A percentile compares a stretch with the other conserved stretches of the same genome.
Conservation (phyloP, 805 yeast genomes). For the Pichia cephalocereana region DNA sequence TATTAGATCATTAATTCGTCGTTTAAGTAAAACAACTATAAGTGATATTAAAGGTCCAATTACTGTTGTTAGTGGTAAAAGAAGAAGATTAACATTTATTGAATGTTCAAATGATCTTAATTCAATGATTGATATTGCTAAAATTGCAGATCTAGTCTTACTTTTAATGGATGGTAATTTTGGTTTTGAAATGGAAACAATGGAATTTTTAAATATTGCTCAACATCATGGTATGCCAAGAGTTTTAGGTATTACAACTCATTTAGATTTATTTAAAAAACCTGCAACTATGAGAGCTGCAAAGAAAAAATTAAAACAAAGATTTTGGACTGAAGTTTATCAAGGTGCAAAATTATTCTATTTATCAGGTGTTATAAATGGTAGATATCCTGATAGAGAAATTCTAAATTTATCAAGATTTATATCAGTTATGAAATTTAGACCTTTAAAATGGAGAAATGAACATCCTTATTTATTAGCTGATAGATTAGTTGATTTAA, state of each 20-base stretch:
- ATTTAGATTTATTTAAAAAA: constrained; percentile 85
- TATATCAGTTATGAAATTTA: constrained; percentile 93
- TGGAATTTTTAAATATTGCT: constrained; percentile 94
- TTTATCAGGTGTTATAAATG: constrained; percentile 90
- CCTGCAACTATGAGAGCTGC: constrained; percentile 85
- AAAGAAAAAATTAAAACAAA: constrained; percentile 81
- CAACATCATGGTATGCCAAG: constrained; percentile 99
- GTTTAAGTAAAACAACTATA: constrained; percentile 80
- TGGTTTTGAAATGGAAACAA: constrained; percentile 98
- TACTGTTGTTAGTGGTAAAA: constrained; percentile 92
- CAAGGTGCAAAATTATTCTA: constrained; percentile 96
- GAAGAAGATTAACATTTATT: constrained; percentile 83
- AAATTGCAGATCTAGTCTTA: constrained; percentile 86
- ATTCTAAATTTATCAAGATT: constrained; percentile 85
- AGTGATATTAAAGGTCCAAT: constrained; percentile 91
- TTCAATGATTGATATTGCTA: constrained; percentile 94
- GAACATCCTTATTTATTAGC: constrained; percentile 93
- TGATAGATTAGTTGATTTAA: constrained; percentile 83
- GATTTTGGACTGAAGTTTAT: constrained; percentile 99
- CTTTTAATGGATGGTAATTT: constrained; percentile 92
- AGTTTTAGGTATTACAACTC: constrained; percentile 91
- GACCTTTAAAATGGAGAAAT: constrained; percentile 99
- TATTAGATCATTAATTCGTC: constrained; percentile 77
- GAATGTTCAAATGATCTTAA: constrained; percentile 90
- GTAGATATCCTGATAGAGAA: constrained; percentile 96